Percentiles rank a stretch among this genome's conserved stretches.
These are phyloP conservation scores for Xylaria sp. DNA, from an alignment of 2,329 filamentous ascomycete genomes.

Conservation along the genomic window DNA sequence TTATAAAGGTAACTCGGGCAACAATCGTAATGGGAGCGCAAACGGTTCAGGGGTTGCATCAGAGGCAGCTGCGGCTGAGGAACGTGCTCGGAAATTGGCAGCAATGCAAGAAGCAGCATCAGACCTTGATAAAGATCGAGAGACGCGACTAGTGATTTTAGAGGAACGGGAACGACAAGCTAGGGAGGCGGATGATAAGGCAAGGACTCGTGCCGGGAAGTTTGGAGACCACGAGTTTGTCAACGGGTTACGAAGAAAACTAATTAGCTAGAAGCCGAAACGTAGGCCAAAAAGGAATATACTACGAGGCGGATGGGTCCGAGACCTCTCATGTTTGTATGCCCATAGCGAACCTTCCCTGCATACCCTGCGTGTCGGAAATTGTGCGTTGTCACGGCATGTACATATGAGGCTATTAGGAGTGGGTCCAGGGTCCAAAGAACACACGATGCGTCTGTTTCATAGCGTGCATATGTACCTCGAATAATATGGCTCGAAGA, in stretches of 20 bases:
- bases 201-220: slow-evolving; percentile 67
- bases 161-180: slow-evolving; percentile 72
- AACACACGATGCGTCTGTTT: neutral
- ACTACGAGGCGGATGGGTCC: neutral
- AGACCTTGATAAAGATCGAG: slow-evolving; percentile 76
- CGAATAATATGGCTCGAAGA: neutral
- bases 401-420: neutral
- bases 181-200: slow-evolving; percentile 73
- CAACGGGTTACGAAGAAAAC: slow-evolving; percentile 69
- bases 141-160: slow-evolving; percentile 73
- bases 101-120: slow-evolving; percentile 79
- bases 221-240: slow-evolving; percentile 74
- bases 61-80: slow-evolving; percentile 53
- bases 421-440: neutral
- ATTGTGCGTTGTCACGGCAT: neutral
- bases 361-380: neutral
- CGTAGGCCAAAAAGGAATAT: neutral
- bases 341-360: neutral
- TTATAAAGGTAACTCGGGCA: slow-evolving; percentile 40
- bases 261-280: slow-evolving; percentile 42
- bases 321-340: neutral
- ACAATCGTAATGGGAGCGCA: slow-evolving; percentile 38
- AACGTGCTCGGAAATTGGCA: slow-evolving; percentile 74
- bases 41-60: slow-evolving; percentile 36
- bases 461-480: neutral